Conservation (phyloP, 2,329 filamentous ascomycete genomes). For the Colletotrichum aenigma region DNA sequence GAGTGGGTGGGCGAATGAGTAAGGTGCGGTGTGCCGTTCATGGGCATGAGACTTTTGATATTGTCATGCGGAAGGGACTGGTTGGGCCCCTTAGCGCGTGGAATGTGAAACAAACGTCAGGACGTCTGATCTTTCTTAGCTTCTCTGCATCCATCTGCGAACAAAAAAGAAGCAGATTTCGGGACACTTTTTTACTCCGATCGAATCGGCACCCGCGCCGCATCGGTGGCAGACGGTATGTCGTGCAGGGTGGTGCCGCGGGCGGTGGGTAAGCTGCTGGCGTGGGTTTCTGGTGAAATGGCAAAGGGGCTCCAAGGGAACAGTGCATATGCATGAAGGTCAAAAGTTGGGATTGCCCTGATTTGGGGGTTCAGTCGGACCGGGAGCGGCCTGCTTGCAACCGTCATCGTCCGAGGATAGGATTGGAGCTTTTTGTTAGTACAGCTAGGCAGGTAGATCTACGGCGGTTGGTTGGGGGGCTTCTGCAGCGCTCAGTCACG, state of each 20-base stretch:
- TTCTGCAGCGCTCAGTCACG: not conserved
- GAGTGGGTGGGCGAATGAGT: not conserved
- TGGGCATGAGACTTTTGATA: not conserved
- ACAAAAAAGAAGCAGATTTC: not conserved
- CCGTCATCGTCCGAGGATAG: constrained; percentile 5
- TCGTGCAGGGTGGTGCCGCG: not conserved
- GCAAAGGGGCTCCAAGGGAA: not conserved
- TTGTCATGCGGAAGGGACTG: constrained; percentile 2
- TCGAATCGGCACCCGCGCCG: not conserved
- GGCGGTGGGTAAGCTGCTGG: not conserved
- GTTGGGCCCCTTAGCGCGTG: not conserved
- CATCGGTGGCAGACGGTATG: not conserved
- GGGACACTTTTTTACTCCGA: not conserved
- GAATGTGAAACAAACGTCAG: not conserved
- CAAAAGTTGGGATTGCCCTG: constrained; percentile 15
- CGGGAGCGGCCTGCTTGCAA: not conserved
- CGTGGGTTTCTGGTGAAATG: not conserved
- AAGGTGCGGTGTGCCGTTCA: not conserved
- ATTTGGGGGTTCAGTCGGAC: not conserved
- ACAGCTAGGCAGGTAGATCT: not conserved
- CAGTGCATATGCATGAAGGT: constrained; percentile 15
- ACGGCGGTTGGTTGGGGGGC: not conserved
- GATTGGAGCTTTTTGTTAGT: not conserved
- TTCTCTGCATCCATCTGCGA: not conserved
- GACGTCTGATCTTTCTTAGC: not conserved